These are phyloP conservation scores for Lepidium campestre DNA, from an alignment of 441 rosid genomes.

Conservation along the genomic window DNA sequence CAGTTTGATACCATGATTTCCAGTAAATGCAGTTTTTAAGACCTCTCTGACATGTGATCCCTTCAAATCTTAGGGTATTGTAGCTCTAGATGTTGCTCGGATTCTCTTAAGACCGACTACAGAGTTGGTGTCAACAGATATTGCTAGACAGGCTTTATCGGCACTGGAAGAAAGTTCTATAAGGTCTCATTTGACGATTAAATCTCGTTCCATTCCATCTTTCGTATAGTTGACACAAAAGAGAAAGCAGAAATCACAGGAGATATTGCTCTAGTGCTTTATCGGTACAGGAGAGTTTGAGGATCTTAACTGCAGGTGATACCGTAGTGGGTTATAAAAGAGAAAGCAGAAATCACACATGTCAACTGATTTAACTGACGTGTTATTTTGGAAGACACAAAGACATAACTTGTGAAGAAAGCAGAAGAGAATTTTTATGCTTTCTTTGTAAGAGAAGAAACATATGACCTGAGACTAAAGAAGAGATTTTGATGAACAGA, in stretches of 20 bases:
- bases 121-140: slow-evolving; percentile 79
- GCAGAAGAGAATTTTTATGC: slow-evolving; percentile 6
- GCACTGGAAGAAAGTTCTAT: slow-evolving; percentile 68
- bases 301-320: no score
- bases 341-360: not conserved
- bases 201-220: not conserved
- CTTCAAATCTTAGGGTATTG: slow-evolving; percentile 68
- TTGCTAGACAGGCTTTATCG: slow-evolving; percentile 67
- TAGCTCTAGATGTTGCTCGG: slow-evolving; percentile 89
- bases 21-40: not conserved
- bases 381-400: not conserved
- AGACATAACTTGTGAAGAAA: slow-evolving; percentile 17
- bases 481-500: slow-evolving; percentile 21
- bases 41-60: slow-evolving; percentile 8
- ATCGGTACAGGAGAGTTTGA: no score
- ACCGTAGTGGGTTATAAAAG: no score
- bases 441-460: slow-evolving; percentile 29
- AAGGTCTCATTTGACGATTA: slow-evolving; percentile 40
- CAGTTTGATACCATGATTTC: not conserved
- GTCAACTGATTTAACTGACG: slow-evolving; percentile 3
- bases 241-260: no score
- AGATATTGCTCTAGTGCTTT: no score
- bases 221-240: slow-evolving; percentile 11
- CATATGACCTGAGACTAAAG: slow-evolving; percentile 27
- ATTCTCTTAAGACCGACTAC: slow-evolving; percentile 67